Base-by-base conservation (phyloP, 2,329 filamentous ascomycete species). In the Penicillium nordicum region DNA sequence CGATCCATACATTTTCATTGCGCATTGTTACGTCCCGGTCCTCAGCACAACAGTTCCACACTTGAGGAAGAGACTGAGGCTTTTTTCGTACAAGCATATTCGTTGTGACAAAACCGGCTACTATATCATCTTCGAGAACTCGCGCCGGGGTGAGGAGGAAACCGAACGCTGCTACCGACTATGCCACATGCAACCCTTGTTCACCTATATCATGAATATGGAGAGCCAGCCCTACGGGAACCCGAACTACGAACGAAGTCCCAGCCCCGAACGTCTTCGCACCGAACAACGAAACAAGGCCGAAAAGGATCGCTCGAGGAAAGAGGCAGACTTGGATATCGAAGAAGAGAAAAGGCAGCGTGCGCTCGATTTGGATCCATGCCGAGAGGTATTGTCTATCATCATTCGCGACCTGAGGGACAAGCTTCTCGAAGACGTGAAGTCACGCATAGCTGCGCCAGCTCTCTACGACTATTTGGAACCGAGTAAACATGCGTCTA, bases 151-250 rank as follows among this genome's bases (percentile, higher is more conserved):
- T 3, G 87, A 92, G 66, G 81, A 87, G 53, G 92, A 97, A 74
- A 88, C 91, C 0, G 87, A 90, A 63, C 83, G 89, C 59, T 97
- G 92, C 70, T 92, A 85, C 72, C 82, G 84, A 52, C 83, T 87
- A 50, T 92, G 89, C 63, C 87, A 97, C 70, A 88, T 89, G 71
- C 88, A 88, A 42, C 84, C 89, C 6, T 84, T 99, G 61, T 99
- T 99, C 77, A 97, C 89, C 1, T 97, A 97, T 65, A 82, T 84
- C 58, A 93, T 99, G 89, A 84, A 86, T 43, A 96, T 99, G 91
- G 88, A 93, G 69, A 86, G 91, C 54, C 88, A 88, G 62, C 81
- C 83, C 59, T 85, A 86, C 66, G 85, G 86, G 40, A 86, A 87
- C 66, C 84, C 84, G 12, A 80, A 84, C 62, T 86, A 87, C 65